These are phyloP conservation scores for Endothia cerciana DNA, from an alignment of 2,329 filamentous ascomycete species.

Conservation along the genomic window DNA sequence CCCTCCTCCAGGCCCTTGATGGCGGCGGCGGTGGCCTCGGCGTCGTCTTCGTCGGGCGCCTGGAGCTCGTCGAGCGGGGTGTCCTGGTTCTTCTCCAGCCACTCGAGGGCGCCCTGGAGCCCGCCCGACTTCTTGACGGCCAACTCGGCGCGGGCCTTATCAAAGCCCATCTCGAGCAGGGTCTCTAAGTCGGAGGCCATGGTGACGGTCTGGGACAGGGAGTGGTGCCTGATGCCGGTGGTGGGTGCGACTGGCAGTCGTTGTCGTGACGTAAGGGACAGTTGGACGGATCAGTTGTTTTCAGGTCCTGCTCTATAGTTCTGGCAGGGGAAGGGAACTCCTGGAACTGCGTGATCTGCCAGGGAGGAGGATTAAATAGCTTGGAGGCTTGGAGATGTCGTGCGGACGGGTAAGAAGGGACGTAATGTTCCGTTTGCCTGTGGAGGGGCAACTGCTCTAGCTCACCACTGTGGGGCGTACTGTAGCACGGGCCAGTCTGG, in stretches of 20 bases:
- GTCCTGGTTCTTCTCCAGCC: constrained; percentile 91
- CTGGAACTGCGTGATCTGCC: neutral
- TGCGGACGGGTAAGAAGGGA: neutral
- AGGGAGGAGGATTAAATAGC: constrained; percentile 4
- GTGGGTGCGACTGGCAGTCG: neutral
- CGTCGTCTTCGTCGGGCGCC: constrained; percentile 45
- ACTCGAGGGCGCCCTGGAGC: constrained; percentile 86
- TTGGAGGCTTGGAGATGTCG: constrained; percentile 31
- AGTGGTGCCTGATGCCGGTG: constrained; percentile 19
- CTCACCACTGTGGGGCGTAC: neutral
- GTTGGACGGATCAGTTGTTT: neutral
- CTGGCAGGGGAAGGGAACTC: neutral
- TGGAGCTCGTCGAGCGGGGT: constrained; percentile 83
- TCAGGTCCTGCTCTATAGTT: neutral
- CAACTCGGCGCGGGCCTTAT: constrained; percentile 77
- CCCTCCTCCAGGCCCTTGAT: constrained; percentile 65
- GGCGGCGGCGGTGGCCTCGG: constrained; percentile 42
- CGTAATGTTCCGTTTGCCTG: neutral
- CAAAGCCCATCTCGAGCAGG: constrained; percentile 78
- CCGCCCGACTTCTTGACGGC: constrained; percentile 84
- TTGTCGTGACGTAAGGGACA: neutral
- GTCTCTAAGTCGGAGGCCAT: constrained; percentile 65
- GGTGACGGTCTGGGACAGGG: constrained; percentile 32
- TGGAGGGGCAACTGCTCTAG: constrained; percentile 1
- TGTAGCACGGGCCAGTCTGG: neutral